Evolutionary conservation across 768 basidiomycete genomes (phyloP), one percentile per base, ranked within the genome.

Genomic region (Boletus pseudo-olivaceus): DNA sequence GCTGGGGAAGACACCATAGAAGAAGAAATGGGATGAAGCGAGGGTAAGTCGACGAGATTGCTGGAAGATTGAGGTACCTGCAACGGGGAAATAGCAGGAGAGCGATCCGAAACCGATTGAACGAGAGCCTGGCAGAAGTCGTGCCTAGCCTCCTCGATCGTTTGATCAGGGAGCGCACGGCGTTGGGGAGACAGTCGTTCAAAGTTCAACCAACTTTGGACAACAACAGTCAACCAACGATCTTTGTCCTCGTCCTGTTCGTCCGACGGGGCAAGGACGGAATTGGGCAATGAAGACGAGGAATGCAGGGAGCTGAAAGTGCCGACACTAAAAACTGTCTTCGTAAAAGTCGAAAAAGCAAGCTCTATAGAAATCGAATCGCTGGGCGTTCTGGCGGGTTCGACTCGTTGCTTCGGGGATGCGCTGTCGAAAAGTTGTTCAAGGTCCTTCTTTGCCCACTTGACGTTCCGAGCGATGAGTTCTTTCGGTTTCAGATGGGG

Each of bases 41-140:
- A 15, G 11, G 30, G 30, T 2, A 10, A 14, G 37, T 38, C 38
- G 15, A 14, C 9, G 27, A 32, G 37, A 10, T n/a, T 5, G 12
- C n/a, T 7, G 29, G 32, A 39, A 20, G 37, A 12, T 0, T 7
- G 35, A 19, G 34, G 12, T 9, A 2, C 19, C 4, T 26, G 47
- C n/a, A 15, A 10, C 7, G 30, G 17, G 23, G 41, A 30, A 20
- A 26, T 5, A 23, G 23, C 2, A 7, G 39, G 17, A 12, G 37
- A 27, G n/a, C 1, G 10, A 17, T 34, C 14, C 39, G 54, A 42
- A 27, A 56, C 27, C 5, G 47, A 49, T 19, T 47, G 47, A 5
- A 60, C 19, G 7, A 61, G 53, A 3, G 43, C 43, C 20, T 46
- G 43, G 27, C 54, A 60, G 7, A 60, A 56, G 35, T 60, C 39